Evolutionary conservation across 108 stramenopile genomes (phyloP).

Genomic region (Hondaea fermentalgiana): DNA sequence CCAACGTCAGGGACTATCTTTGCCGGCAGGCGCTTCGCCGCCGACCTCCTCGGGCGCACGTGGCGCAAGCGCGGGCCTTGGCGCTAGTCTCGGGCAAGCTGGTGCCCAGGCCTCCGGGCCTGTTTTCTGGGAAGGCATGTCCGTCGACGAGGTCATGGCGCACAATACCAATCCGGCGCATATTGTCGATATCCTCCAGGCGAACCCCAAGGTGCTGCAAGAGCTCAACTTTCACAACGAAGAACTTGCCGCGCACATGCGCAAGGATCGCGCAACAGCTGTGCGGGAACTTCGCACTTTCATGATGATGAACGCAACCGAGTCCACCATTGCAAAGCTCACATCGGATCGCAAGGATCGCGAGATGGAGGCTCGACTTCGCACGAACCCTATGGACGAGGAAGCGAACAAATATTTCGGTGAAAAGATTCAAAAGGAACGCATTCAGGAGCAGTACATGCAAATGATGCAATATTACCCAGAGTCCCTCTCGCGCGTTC

Average conservation of each 20-base stretch:
- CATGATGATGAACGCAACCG: conserved; percentile 52
- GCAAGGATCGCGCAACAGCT: conserved; percentile 16
- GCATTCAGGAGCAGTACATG: conserved; percentile 36
- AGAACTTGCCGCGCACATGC: conserved; percentile 43
- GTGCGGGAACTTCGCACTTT: not conserved
- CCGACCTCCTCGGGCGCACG: not conserved
- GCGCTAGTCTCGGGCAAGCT: too few relatives aligned
- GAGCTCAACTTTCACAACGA: conserved; percentile 73
- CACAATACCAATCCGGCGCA: conserved; percentile 63
- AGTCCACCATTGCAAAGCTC: conserved; percentile 37
- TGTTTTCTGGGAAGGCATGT: conserved; percentile 66
- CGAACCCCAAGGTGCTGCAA: conserved; percentile 59
- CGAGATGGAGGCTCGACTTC: conserved; percentile 38
- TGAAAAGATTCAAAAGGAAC: conserved; percentile 46
- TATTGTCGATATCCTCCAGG: conserved; percentile 45
- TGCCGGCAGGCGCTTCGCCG: too few relatives aligned
- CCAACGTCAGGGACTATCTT: not conserved
- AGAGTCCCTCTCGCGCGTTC: conserved; percentile 79
- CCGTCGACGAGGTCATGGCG: conserved; percentile 61
- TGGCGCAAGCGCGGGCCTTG: not conserved
- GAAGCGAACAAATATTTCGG: conserved; percentile 71
- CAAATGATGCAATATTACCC: conserved; percentile 79
- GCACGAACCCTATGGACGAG: conserved; percentile 62
- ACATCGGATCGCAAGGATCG: conserved; percentile 28
- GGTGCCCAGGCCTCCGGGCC: not conserved